phyloP scores from a whole-genome alignment of 768 basidiomycete genomes.

The Royoungia palumana region DNA sequence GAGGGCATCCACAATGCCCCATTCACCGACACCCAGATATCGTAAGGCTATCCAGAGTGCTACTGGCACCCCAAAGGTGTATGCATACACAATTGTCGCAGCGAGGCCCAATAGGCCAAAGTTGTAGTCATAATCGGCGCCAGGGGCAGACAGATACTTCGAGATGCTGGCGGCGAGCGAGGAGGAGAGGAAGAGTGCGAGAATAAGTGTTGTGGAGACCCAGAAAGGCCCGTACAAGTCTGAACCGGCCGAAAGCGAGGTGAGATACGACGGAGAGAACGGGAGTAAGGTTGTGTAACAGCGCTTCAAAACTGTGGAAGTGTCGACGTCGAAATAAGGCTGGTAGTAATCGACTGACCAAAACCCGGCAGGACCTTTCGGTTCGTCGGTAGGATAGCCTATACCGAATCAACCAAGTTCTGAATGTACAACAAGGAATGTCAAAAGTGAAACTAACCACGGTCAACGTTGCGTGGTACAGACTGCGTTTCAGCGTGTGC shows the following conservation, averaged over 20 bases:
- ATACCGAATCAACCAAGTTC: neutral
- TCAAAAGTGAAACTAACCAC: conserved; percentile 38
- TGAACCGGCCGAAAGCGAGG: conserved; percentile 49
- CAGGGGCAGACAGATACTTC: conserved; percentile 71
- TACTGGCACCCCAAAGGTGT: conserved; percentile 79
- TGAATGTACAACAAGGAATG: neutral
- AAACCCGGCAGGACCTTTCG: conserved; percentile 53
- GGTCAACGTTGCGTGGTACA: conserved; percentile 39
- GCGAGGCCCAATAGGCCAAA: conserved; percentile 84
- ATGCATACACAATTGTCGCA: conserved; percentile 80
- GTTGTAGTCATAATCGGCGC: conserved; percentile 67
- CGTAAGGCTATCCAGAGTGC: conserved; percentile 80
- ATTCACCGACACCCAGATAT: conserved; percentile 86
- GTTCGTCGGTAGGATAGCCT: conserved; percentile 67
- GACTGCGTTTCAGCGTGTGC: conserved; percentile 26
- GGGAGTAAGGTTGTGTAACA: conserved; percentile 80
- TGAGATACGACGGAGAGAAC: conserved; percentile 58
- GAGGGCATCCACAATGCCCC: conserved; percentile 82
- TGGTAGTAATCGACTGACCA: conserved; percentile 88
- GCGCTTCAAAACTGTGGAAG: conserved; percentile 67
- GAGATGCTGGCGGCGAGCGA: conserved; percentile 86
- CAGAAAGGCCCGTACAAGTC: conserved; percentile 95
- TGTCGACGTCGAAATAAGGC: conserved; percentile 86
- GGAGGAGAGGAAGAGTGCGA: conserved; percentile 90
- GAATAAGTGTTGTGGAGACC: conserved; percentile 94